Evolutionary conservation across 2,329 filamentous ascomycete species (phyloP).

Genomic region (Fusarium veterinarium): DNA sequence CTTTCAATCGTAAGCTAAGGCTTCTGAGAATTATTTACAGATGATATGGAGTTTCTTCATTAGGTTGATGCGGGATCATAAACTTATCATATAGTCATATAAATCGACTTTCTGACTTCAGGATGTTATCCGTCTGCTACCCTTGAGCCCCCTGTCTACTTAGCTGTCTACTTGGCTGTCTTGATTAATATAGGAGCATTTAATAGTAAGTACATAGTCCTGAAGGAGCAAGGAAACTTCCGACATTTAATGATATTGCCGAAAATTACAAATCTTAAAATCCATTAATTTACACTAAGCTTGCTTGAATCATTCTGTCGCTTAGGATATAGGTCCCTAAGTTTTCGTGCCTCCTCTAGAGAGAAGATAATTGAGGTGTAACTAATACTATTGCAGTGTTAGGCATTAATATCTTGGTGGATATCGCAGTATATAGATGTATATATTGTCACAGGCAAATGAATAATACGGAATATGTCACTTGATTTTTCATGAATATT

Average conservation of each 20-base stretch:
- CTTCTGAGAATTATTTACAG: not conserved
- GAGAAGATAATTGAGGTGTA: not conserved
- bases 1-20: not conserved
- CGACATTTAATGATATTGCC: not conserved
- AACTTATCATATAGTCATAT: not conserved
- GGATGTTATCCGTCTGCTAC: not conserved
- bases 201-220: not conserved
- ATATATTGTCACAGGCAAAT: not conserved
- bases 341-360: not conserved
- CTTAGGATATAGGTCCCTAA: not conserved
- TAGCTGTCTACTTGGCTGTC: not conserved
- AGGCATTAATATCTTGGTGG: not conserved
- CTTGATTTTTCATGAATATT: not conserved
- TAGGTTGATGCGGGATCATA: not conserved
- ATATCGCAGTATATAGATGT: not conserved
- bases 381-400: not conserved
- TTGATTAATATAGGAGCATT: not conserved
- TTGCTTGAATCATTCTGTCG: not conserved
- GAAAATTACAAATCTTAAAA: not conserved
- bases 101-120: not conserved
- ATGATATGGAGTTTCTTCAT: not conserved
- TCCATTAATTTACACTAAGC: not conserved
- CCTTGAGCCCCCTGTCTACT: not conserved
- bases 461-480: not conserved
- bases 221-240: not conserved